Evolutionary conservation across 1,284 basidiomycete species (phyloP), one percentile per base, ranked within the genome.

Genomic region (Butyriboletus appendiculatus): DNA sequence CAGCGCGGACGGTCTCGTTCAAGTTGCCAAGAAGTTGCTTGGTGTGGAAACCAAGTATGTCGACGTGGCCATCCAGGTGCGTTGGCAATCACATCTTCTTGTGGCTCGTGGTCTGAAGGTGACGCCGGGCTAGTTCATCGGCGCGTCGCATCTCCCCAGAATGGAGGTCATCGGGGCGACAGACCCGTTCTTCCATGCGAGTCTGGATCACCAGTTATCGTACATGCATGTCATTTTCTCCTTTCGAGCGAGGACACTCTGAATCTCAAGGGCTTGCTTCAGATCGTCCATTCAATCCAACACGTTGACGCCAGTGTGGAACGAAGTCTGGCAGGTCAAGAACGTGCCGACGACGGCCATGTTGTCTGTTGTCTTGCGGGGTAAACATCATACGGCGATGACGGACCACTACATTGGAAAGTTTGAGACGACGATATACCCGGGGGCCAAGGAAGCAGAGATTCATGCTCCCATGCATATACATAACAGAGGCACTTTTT

Each of bases 121-220:
- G 9, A 32, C 22, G 24, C 24, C 7, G 51, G 3, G 14, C 2
- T 53, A 88, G 77, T 90, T 90, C 55, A 87, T 89, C 44, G 82
- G 85, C 10, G 87, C 87, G 16, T 80, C 79, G 18, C 79, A 77
- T 7, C 66, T 90, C 24, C 86, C 88, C 0, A 85, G 79, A 75
- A 82, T 86, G 79, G 86, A 89, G 58, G 76, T 89, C 12, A 77
- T 86, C 1, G 88, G 86, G 9, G 71, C 75, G 10, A 81, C 82
- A 4, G 85, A 90, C 70, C 86, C 88, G 1, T 90, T 87, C 60
- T 87, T 90, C 62, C 76, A 84, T 24, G 87, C 86, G 5, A 81
- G 78, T 52, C 67, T 90, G 47, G 87, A 90, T 64, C 72, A 79
- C 55, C 74, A 75, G 49, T 71, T 90, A 24, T 77, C 79, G 20